Evolutionary conservation across 2,329 filamentous ascomycete genomes (phyloP).

Genomic region (Blastomyces percursus): DNA sequence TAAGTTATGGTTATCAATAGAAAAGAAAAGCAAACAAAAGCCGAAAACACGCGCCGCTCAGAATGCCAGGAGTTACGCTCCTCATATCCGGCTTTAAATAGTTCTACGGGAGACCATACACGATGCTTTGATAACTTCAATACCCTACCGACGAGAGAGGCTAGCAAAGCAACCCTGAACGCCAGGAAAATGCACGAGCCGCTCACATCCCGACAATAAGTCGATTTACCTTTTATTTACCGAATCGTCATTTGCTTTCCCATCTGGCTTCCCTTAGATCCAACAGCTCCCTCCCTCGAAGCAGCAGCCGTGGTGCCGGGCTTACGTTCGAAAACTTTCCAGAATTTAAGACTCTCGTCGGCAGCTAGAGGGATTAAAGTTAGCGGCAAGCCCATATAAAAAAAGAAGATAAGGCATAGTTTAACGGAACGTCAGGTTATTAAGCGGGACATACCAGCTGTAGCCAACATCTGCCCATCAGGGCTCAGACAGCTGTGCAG

Average conservation of each 20-base stretch:
- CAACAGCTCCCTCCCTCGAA: slow-evolving; percentile 54
- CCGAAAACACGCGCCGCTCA: not conserved
- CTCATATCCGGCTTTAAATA: not conserved
- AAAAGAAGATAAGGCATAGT: not conserved
- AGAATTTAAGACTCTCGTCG: slow-evolving; percentile 97
- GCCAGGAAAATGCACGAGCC: not conserved
- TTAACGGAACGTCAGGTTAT: not conserved
- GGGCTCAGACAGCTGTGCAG: slow-evolving; percentile 95
- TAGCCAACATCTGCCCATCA: slow-evolving; percentile 95
- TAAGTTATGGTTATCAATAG: not conserved
- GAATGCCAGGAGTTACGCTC: not conserved
- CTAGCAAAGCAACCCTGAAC: not conserved
- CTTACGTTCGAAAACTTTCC: slow-evolving; percentile 99
- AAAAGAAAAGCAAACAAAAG: not conserved
- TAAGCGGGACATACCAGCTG: slow-evolving; percentile 52
- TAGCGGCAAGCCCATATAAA: slow-evolving; percentile 13
- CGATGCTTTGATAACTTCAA: not conserved
- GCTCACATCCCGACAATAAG: not conserved
- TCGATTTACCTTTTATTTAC: slow-evolving; percentile 35
- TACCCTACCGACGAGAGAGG: not conserved
- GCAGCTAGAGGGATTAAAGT: slow-evolving; percentile 50
- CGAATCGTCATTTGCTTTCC: slow-evolving; percentile 93
- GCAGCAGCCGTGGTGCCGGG: slow-evolving; percentile 56
- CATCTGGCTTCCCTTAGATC: slow-evolving; percentile 66
- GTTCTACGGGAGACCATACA: not conserved